Percentiles rank a stretch among this genome's conserved stretches.
These are phyloP conservation scores for Calonectria montana DNA, from an alignment of 2,329 filamentous ascomycete species.

Conservation along the genomic window DNA sequence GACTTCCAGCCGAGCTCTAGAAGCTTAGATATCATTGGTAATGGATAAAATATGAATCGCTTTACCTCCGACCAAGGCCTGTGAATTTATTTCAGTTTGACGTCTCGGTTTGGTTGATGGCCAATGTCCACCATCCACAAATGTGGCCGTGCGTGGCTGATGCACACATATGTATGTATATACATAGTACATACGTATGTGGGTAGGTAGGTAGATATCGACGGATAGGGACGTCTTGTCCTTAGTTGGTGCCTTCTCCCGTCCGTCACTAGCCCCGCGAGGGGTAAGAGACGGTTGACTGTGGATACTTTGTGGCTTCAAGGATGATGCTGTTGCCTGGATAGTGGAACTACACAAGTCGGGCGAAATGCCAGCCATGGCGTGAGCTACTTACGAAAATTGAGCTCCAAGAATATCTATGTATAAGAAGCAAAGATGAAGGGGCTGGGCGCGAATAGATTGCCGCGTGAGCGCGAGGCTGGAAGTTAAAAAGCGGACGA, in stretches of 20 bases:
- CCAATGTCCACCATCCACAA: too few relatives aligned
- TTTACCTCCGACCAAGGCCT: not conserved
- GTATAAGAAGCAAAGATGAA: not conserved
- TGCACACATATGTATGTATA: too few relatives aligned
- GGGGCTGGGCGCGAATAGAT: not conserved
- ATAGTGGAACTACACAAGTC: not conserved
- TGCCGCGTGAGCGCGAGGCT: slow-evolving; percentile 2
- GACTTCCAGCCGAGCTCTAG: slow-evolving; percentile 16
- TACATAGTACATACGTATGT: too few relatives aligned
- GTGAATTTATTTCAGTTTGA: not conserved
- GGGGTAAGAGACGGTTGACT: slow-evolving; percentile 2
- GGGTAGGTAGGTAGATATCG: too few relatives aligned
- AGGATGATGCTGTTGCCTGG: not conserved
- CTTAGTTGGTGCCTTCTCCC: not conserved
- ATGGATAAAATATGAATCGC: not conserved
- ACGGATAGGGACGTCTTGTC: not conserved
- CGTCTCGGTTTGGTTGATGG: not conserved
- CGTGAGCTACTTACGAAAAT: not conserved
- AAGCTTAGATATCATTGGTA: not conserved
- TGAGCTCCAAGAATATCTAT: not conserved
- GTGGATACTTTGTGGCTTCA: not conserved
- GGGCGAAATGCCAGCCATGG: not conserved
- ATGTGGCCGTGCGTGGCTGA: not conserved
- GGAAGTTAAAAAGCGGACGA: slow-evolving; percentile 16
- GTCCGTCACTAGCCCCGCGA: not conserved